Evolutionary conservation across 108 stramenopile genomes (phyloP).

Genomic region (Cyclotella choctawhatcheeana): DNA sequence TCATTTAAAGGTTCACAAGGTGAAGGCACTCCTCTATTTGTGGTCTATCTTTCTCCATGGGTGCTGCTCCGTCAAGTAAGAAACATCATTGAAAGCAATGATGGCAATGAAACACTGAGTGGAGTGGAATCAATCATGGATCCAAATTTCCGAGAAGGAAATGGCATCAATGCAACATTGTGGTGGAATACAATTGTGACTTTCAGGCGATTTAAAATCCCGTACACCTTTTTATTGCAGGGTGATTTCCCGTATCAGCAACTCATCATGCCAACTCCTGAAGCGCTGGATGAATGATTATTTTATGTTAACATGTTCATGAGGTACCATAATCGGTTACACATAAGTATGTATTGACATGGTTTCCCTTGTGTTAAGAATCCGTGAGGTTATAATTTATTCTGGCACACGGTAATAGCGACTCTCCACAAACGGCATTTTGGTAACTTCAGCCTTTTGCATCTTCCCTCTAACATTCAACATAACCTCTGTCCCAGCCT

Average conservation of each 20-base stretch:
- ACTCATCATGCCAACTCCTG: constrained; percentile 50
- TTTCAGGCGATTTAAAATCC: constrained; percentile 72
- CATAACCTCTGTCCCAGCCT: constrained; percentile 86
- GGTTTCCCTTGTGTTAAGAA: too few relatives aligned
- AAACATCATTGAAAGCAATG: constrained; percentile 49
- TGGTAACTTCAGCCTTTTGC: constrained; percentile 85
- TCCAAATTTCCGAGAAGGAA: constrained; percentile 72
- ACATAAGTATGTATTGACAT: too few relatives aligned
- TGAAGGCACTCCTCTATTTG: constrained; percentile 73
- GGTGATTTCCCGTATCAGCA: constrained; percentile 73
- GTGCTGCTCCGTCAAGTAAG: constrained; percentile 77
- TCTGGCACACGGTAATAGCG: constrained; percentile 93
- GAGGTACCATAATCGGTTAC: too few relatives aligned
- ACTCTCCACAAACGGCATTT: constrained; percentile 97
- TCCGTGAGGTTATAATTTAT: too few relatives aligned
- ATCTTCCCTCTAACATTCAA: constrained; percentile 94
- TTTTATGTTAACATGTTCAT: too few relatives aligned
- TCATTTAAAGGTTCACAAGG: constrained; percentile 85
- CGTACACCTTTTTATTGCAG: constrained; percentile 84
- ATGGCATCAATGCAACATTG: constrained; percentile 72
- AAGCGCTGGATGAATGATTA: background rate
- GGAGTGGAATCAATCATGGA: constrained; percentile 69
- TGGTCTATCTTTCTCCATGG: constrained; percentile 90
- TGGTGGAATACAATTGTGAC: constrained; percentile 90
- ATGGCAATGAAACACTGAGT: background rate